These are phyloP conservation scores for Antrodiella citrinella DNA, from an alignment of 768 basidiomycete genomes.

Conservation along the genomic window DNA sequence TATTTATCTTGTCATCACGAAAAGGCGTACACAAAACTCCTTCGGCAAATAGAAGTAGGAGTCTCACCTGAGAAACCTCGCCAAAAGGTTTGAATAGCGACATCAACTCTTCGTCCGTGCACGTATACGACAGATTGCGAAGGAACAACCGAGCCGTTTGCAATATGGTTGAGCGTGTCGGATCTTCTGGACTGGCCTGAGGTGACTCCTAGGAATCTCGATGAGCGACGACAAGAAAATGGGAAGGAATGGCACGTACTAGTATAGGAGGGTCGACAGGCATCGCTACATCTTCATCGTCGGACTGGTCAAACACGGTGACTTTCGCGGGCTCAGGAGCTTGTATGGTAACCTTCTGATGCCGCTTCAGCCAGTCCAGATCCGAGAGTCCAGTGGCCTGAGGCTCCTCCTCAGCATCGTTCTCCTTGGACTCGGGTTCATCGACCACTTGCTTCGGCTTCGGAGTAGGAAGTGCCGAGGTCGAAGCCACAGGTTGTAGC, in stretches of 20 bases:
- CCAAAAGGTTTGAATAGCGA: slow-evolving; percentile 65
- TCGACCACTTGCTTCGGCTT: not conserved
- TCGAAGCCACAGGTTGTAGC: not conserved
- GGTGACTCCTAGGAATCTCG: not conserved
- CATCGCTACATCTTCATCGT: slow-evolving; percentile 31
- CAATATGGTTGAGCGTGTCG: slow-evolving; percentile 43
- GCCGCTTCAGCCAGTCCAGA: slow-evolving; percentile 66
- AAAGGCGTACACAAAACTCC: slow-evolving; percentile 3
- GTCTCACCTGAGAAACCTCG: slow-evolving; percentile 64
- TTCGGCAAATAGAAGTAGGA: slow-evolving; percentile 3
- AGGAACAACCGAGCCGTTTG: slow-evolving; percentile 80
- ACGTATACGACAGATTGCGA: slow-evolving; percentile 90
- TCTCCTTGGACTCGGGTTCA: not conserved
- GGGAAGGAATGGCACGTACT: slow-evolving; percentile 1
- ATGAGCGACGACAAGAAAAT: not conserved
- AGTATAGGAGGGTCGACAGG: slow-evolving; percentile 6
- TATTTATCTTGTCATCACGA: slow-evolving; percentile 40
- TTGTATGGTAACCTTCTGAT: slow-evolving; percentile 41
- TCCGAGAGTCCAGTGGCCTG: slow-evolving; percentile 44
- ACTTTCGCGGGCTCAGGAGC: slow-evolving; percentile 26
- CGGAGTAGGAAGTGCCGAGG: slow-evolving; percentile 10
- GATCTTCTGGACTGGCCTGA: slow-evolving; percentile 18
- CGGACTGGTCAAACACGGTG: slow-evolving; percentile 55
- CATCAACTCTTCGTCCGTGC: slow-evolving; percentile 61
- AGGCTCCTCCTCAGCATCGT: slow-evolving; percentile 16